These are phyloP conservation scores for Petunia secreta DNA, from an alignment of 257 asterid species.

Conservation along the genomic window DNA sequence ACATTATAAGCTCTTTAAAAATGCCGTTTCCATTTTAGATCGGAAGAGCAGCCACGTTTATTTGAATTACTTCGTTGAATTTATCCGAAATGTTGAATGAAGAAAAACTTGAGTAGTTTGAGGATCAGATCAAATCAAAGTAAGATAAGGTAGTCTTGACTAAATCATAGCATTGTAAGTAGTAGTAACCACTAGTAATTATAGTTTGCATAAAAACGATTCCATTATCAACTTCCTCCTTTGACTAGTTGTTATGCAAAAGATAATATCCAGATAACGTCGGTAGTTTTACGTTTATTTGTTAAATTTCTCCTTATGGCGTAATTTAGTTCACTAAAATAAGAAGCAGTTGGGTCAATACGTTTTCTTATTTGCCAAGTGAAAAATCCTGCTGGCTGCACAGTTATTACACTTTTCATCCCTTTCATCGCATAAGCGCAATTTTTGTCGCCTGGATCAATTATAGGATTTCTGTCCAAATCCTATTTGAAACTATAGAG, in stretches of 20 bases:
- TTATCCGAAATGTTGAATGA: background rate
- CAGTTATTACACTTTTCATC: background rate
- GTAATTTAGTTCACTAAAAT: background rate
- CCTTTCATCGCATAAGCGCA: conserved; percentile 10
- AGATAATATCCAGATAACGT: background rate
- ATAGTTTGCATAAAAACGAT: background rate
- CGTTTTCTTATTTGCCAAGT: background rate
- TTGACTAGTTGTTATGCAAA: background rate
- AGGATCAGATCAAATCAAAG: background rate
- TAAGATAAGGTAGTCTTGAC: background rate
- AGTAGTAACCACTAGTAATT: background rate
- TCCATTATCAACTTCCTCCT: background rate
- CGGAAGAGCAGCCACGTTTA: background rate
- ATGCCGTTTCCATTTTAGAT: background rate
- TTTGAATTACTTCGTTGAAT: background rate
- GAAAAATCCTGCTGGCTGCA: background rate
- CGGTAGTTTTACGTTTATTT: background rate
- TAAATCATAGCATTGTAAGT: background rate
- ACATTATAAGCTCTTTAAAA: background rate
- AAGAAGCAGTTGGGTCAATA: conserved; percentile 15
- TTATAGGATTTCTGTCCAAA: background rate
- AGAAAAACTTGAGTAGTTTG: background rate
- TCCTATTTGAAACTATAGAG: background rate
- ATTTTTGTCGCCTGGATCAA: background rate
- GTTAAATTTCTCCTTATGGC: background rate